A percentile compares a stretch with the other conserved stretches of the same genome.
Conservation (phyloP, 2,329 filamentous ascomycete genomes). For the Aspergillus hortae region DNA sequence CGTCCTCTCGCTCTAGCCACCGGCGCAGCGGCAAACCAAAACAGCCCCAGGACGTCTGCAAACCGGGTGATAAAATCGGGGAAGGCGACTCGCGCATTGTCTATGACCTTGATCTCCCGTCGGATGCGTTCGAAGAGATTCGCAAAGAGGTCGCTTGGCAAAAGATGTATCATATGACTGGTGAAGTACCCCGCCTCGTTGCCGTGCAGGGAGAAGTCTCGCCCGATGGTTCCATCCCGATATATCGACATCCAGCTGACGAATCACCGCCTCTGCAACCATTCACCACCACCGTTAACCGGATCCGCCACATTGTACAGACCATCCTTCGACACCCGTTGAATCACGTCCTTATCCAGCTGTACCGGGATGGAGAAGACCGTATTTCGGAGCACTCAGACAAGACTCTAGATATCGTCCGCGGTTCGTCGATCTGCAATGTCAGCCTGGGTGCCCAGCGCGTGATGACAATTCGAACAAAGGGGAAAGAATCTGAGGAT, state of each 20-base stretch:
- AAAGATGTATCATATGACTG: slow-evolving; percentile 86
- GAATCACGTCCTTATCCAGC: slow-evolving; percentile 90
- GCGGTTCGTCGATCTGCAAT: slow-evolving; percentile 81
- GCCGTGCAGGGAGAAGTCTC: slow-evolving; percentile 76
- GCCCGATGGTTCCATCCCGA: slow-evolving; percentile 66
- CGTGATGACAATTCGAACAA: slow-evolving; percentile 82
- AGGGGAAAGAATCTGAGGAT: slow-evolving; percentile 37
- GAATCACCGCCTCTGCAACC: slow-evolving; percentile 73
- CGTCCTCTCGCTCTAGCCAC: slow-evolving; percentile 10
- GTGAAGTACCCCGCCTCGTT: slow-evolving; percentile 85
- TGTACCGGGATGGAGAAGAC: slow-evolving; percentile 84
- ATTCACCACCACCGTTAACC: slow-evolving; percentile 70
- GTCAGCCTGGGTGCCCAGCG: slow-evolving; percentile 89
- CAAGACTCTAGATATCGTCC: slow-evolving; percentile 88
- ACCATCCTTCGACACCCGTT: slow-evolving; percentile 70
- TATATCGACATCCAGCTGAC: slow-evolving; percentile 94
- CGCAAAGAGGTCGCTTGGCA: slow-evolving; percentile 79
- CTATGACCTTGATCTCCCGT: slow-evolving; percentile 61
- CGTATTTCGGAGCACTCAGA: slow-evolving; percentile 97
- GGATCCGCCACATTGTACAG: slow-evolving; percentile 67
- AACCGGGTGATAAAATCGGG: slow-evolving; percentile 59
- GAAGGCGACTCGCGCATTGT: slow-evolving; percentile 78
- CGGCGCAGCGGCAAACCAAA: slow-evolving; percentile 20
- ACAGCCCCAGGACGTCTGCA: slow-evolving; percentile 27
- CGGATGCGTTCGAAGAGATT: slow-evolving; percentile 64